Evolutionary conservation across 768 basidiomycete species (phyloP), one percentile per base, ranked within the genome.

Genomic region (Lyophyllum shimeji): DNA sequence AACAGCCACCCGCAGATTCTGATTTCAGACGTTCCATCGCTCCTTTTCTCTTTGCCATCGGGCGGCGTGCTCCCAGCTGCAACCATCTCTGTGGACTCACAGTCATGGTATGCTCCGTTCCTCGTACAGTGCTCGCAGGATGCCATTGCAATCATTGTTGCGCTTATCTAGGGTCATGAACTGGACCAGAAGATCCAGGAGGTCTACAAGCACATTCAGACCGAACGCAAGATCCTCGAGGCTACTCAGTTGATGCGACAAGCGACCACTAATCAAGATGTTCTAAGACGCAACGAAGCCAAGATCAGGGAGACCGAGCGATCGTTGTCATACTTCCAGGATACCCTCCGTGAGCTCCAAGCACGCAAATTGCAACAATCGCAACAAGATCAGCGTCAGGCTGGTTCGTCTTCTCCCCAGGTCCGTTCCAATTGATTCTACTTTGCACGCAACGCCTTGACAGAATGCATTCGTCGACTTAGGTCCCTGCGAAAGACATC

Each of bases 171-270:
- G 80, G 73, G 72, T 70, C 71, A 78, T 64, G 88, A 91, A 74
- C 78, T 93, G 74, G 92, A 94, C 84, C 86, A 87, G 83, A 95
- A 95, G 84, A 93, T 95, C 70, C 86, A 87, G 71, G 91, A 93
- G 72, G 86, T 95, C 65, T 84, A 87, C 76, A 88, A 84, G 73
- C 89, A 90, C 71, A 95, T 96, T 70, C 84, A 89, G 76, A 94
- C 89, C 33, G 93, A 96, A 76, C 89, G 89, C 73, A 95, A 93
- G 82, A 87, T 95, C 69, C 80, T 96, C 61, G 91, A 95, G 72
- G 93, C 87, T 17, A 85, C 87, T 25, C 83, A 88, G 67, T 80
- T 83, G 62, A 78, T 95, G 54, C 83, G 88, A 45, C 83, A 85
- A 69, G 93, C 93, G 1, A 95, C 93, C 29, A 82, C 76, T 43